A percentile compares a stretch with the other conserved stretches of the same genome.
phyloP scores from a whole-genome alignment of 108 stramenopile species.

The Poteriospumella lacustris region DNA sequence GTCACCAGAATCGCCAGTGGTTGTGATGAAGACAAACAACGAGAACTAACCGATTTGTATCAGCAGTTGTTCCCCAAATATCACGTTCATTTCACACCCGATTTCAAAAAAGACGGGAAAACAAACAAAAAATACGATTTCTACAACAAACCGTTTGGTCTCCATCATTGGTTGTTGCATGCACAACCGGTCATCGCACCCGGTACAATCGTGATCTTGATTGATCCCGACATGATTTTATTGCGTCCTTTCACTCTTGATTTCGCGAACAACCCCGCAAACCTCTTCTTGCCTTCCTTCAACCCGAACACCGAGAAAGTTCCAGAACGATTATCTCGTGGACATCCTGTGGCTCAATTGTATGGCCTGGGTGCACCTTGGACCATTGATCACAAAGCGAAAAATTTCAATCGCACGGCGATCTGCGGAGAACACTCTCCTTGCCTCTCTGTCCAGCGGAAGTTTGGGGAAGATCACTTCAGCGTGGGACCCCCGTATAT shows the following conservation, averaged over 20 bases:
- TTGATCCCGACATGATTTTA: slow-evolving; percentile 90
- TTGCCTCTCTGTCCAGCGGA: slow-evolving; percentile 29
- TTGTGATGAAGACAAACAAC: slow-evolving; percentile 39
- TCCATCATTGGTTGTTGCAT: slow-evolving; percentile 38
- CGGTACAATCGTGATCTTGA: slow-evolving; percentile 73
- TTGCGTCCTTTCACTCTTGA: slow-evolving; percentile 63
- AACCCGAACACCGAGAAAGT: background rate
- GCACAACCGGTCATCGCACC: slow-evolving; percentile 30
- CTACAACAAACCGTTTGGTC: slow-evolving; percentile 51
- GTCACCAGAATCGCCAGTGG: slow-evolving; percentile 82
- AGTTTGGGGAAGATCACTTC: slow-evolving; percentile 61
- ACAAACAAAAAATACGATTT: slow-evolving; percentile 34
- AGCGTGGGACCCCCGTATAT: slow-evolving; percentile 87
- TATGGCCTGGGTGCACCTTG: slow-evolving; percentile 76
- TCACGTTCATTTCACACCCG: slow-evolving; percentile 52
- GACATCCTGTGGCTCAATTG: slow-evolving; percentile 70
- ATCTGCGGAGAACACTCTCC: slow-evolving; percentile 61
- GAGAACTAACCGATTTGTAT: slow-evolving; percentile 33
- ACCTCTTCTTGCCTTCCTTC: slow-evolving; percentile 11
- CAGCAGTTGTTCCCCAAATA: slow-evolving; percentile 33
- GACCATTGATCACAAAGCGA: slow-evolving; percentile 42
- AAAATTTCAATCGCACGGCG: slow-evolving; percentile 56
- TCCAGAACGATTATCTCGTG: slow-evolving; percentile 56
- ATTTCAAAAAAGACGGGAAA: slow-evolving; percentile 42
- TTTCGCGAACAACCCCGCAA: slow-evolving; percentile 52